phyloP scores from a whole-genome alignment of 345 rosid genomes.

The Aquilaria yunnanensis region DNA sequence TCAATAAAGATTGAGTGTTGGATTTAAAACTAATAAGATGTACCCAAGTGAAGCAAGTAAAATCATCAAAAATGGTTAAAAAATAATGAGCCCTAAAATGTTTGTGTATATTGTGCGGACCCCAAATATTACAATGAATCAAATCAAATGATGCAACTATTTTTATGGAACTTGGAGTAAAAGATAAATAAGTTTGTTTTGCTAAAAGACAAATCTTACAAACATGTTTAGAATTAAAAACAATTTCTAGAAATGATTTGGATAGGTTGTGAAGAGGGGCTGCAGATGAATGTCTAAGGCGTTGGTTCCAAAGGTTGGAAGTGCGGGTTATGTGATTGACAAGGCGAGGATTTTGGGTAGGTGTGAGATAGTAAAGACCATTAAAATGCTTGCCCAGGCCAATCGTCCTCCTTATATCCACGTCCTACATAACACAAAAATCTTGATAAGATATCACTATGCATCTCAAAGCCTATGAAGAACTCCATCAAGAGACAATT shows the following conservation, averaged over 20 bases:
- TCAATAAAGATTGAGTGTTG: not conserved
- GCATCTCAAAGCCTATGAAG: no score
- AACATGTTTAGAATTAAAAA: not conserved
- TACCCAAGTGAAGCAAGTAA: conserved; percentile 3
- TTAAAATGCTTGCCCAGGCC: no score
- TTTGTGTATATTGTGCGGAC: not conserved
- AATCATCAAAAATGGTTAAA: conserved; percentile 3
- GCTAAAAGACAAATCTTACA: not conserved
- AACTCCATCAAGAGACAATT: no score
- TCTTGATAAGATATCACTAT: no score
- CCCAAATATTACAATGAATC: conserved; percentile 8
- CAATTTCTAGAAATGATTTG: no score
- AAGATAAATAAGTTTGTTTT: not conserved
- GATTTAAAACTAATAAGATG: conserved; percentile 9
- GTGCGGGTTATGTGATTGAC: no score
- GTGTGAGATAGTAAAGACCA: no score
- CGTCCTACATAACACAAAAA: no score
- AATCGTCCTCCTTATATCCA: no score
- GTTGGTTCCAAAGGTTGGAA: conserved; percentile 4
- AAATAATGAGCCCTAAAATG: not conserved
- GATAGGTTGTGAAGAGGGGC: no score
- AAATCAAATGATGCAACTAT: not conserved
- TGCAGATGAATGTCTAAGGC: not conserved
- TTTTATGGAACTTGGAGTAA: not conserved
- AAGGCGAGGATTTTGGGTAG: no score